Evolutionary conservation across 2,329 filamentous ascomycete genomes (phyloP).

Genomic region (Mollisiaceae sp.): DNA sequence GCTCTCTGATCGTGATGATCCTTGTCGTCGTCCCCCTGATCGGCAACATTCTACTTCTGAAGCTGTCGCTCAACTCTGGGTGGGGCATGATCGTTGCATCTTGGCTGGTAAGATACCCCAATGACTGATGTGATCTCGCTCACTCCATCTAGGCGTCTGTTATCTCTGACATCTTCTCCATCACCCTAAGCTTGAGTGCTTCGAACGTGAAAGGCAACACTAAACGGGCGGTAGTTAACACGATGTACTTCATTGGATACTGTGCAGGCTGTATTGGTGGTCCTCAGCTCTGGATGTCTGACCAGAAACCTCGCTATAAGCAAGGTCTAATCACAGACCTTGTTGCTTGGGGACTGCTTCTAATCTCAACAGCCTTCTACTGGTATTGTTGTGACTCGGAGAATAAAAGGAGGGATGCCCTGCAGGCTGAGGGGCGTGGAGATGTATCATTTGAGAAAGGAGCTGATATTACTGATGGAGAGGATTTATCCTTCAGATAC

Average conservation of each 20-base stretch:
- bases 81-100: conserved; percentile 55
- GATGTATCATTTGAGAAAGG: conserved; percentile 20
- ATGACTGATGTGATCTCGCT: background rate
- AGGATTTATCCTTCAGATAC: conserved; percentile 30
- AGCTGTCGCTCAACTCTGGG: conserved; percentile 46
- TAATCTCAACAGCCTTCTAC: conserved; percentile 44
- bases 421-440: conserved; percentile 3
- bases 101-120: conserved; percentile 51
- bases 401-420: conserved; percentile 39
- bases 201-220: conserved; percentile 59
- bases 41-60: conserved; percentile 51
- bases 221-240: conserved; percentile 52
- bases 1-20: conserved; percentile 47
- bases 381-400: conserved; percentile 45
- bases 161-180: conserved; percentile 49
- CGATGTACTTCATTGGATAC: conserved; percentile 57
- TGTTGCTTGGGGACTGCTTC: conserved; percentile 50
- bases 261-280: conserved; percentile 52
- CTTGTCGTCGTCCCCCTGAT: conserved; percentile 51
- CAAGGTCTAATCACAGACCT: conserved; percentile 51
- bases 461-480: conserved; percentile 24
- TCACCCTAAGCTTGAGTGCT: conserved; percentile 50
- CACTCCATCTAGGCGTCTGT: conserved; percentile 4
- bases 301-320: conserved; percentile 40
- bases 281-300: conserved; percentile 52